Percentiles rank a stretch among this genome's conserved stretches.
Evolutionary conservation across 306 rosid genomes (phyloP).

Genomic region (Delonix regia): DNA sequence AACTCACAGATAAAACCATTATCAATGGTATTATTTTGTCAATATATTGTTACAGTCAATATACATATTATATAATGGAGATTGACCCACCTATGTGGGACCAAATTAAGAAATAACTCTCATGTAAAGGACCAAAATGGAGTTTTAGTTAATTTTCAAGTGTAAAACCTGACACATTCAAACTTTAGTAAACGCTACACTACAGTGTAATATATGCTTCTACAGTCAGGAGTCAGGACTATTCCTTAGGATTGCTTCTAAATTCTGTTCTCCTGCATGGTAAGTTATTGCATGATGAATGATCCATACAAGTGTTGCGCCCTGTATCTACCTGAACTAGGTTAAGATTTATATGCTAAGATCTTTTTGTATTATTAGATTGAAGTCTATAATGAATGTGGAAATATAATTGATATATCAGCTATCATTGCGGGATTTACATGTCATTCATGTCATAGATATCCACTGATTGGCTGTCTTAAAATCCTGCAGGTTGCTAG

Average conservation of each 20-base stretch:
- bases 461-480: constrained; percentile 31
- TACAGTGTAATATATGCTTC: not conserved
- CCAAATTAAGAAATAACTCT: not conserved
- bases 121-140: not conserved
- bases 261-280: constrained; percentile 6
- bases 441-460: constrained; percentile 9
- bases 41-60: too few relatives aligned
- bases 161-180: too few relatives aligned
- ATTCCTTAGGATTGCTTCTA: not conserved
- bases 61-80: too few relatives aligned
- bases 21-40: too few relatives aligned
- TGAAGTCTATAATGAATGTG: constrained; percentile 16
- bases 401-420: not conserved
- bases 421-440: constrained; percentile 10
- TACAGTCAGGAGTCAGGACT: not conserved
- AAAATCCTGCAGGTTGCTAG: constrained; percentile 77
- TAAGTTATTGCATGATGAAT: not conserved
- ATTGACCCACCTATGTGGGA: too few relatives aligned
- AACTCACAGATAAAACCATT: too few relatives aligned
- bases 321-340: not conserved
- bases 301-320: not conserved
- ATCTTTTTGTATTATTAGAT: not conserved
- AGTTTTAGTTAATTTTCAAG: not conserved
- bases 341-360: not conserved
- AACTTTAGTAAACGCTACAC: not conserved